These are phyloP conservation scores for Zoysia pacifica DNA, from an alignment of 176 grass and related monocot species.

Conservation along the genomic window DNA sequence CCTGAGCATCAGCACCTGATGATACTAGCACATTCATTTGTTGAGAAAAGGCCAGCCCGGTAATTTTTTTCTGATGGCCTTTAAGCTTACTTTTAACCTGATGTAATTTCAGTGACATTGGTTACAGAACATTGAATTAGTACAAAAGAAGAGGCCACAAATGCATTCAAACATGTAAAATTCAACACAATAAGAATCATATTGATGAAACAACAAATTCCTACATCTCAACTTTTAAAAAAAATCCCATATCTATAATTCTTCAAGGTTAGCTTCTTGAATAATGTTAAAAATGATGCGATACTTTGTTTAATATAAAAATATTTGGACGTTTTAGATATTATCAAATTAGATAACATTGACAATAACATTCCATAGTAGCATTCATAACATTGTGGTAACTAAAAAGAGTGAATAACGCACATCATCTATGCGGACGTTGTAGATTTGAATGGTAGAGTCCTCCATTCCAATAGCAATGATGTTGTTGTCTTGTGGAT, in stretches of 20 bases:
- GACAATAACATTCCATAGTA: neutral
- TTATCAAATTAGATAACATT: neutral
- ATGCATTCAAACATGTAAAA: neutral
- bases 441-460: constrained; percentile 94
- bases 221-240: too few species aligned
- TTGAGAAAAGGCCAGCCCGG: constrained; percentile 93
- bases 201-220: too few species aligned
- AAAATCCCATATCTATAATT: too few species aligned
- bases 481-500: constrained; percentile 96
- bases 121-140: too few species aligned
- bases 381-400: too few species aligned
- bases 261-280: too few species aligned
- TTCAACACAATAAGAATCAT: too few species aligned
- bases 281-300: too few species aligned
- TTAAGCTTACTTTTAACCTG: constrained; percentile 92
- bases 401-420: constrained; percentile 4
- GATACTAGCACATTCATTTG: constrained; percentile 88
- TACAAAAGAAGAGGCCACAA: neutral
- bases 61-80: constrained; percentile 93
- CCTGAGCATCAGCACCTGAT: constrained; percentile 96
- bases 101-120: neutral
- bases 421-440: constrained; percentile 82
- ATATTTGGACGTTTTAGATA: neutral
- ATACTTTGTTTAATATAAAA: too few species aligned
- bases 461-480: constrained; percentile 99